phyloP scores from a whole-genome alignment of 2,329 filamentous ascomycete species.

The Colletotrichum lindemuthianum region DNA sequence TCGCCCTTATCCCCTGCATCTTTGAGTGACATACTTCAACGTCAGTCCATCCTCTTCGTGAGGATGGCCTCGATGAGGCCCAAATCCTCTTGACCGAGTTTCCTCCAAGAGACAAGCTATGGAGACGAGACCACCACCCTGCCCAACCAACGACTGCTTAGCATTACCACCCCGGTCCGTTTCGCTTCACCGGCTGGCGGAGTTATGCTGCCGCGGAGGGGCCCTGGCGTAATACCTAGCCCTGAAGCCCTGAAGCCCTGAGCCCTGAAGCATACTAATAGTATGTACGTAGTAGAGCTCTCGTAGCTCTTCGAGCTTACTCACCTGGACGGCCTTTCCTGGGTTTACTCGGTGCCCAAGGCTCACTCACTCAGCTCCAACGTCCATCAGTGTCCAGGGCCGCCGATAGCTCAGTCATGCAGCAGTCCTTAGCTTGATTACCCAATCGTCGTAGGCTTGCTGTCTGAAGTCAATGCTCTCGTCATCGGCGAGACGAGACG shows the following conservation, averaged over 20 bases:
- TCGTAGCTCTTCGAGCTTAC: neutral
- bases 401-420: constrained; percentile 1
- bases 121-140: constrained; percentile 18
- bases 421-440: constrained; percentile 18
- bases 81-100: constrained; percentile 33
- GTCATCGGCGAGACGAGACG: constrained; percentile 8
- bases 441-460: constrained; percentile 23
- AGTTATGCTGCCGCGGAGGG: constrained; percentile 33
- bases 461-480: constrained; percentile 32
- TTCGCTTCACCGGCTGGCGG: constrained; percentile 36
- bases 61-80: constrained; percentile 36
- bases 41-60: constrained; percentile 14
- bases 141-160: constrained; percentile 32
- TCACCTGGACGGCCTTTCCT: neutral
- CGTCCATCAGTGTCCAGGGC: neutral
- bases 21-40: constrained; percentile 27
- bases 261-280: too few species aligned
- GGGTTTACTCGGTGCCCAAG: neutral
- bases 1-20: constrained; percentile 15
- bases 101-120: constrained; percentile 28
- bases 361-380: neutral
- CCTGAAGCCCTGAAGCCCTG: neutral
- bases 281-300: neutral
- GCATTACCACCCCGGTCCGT: constrained; percentile 28
- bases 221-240: constrained; percentile 27